Conservation (phyloP, 768 basidiomycete genomes). For the Lentinula boryana region DNA sequence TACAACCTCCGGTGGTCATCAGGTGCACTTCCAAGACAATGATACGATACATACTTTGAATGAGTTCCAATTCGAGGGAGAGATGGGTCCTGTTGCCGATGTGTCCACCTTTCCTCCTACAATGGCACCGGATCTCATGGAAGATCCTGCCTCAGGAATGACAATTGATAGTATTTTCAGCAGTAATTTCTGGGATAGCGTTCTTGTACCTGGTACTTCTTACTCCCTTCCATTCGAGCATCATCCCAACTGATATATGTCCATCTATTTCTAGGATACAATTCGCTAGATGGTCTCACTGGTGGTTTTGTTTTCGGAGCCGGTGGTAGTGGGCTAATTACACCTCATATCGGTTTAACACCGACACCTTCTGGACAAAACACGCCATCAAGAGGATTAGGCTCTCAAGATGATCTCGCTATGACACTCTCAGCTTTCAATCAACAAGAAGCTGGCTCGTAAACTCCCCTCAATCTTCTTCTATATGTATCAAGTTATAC, state of each 20-base stretch:
- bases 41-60: slow-evolving; percentile 29
- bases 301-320: slow-evolving; percentile 85
- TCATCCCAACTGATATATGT: neutral
- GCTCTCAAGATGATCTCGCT: slow-evolving; percentile 26
- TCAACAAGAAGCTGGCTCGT: neutral
- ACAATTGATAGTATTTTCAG: slow-evolving; percentile 83
- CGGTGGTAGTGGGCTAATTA: slow-evolving; percentile 79
- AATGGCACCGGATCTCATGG: slow-evolving; percentile 52
- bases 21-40: neutral
- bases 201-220: slow-evolving; percentile 64
- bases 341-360: slow-evolving; percentile 58
- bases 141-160: slow-evolving; percentile 39
- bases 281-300: slow-evolving; percentile 74
- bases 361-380: slow-evolving; percentile 54
- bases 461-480: neutral
- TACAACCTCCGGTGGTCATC: neutral
- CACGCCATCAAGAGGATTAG: slow-evolving; percentile 29
- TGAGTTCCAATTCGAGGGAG: slow-evolving; percentile 69
- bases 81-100: slow-evolving; percentile 82
- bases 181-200: slow-evolving; percentile 81
- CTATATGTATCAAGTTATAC: neutral
- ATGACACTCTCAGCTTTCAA: slow-evolving; percentile 41
- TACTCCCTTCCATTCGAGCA: neutral
- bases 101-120: slow-evolving; percentile 86
- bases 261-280: slow-evolving; percentile 50